Evolutionary conservation across 169 alveolate genomes (phyloP).

Genomic region (Eimeria falciformis): DNA sequence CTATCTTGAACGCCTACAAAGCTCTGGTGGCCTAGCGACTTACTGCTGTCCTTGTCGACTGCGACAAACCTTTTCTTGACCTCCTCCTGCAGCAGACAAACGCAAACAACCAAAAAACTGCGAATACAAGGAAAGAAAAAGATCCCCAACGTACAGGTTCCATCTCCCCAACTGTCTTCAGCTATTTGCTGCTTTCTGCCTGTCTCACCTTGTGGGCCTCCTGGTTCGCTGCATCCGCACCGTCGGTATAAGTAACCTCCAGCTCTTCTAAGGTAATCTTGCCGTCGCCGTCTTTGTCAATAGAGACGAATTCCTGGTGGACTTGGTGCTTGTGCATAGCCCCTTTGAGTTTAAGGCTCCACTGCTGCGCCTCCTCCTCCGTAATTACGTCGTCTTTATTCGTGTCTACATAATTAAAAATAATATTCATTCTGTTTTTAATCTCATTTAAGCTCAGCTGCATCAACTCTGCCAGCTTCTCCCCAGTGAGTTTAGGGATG

Average conservation of each 20-base stretch:
- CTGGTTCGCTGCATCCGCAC: conserved; percentile 55
- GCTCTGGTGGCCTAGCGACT: background rate
- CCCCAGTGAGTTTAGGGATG: conserved; percentile 50
- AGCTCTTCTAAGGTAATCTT: conserved; percentile 50
- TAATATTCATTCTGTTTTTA: conserved; percentile 28
- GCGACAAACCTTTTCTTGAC: conserved; percentile 52
- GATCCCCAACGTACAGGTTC: too few species aligned
- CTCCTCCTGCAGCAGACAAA: conserved; percentile 55
- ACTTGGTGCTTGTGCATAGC: conserved; percentile 75
- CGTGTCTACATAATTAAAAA: conserved; percentile 45
- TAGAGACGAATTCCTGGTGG: conserved; percentile 53
- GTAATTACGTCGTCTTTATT: conserved; percentile 38
- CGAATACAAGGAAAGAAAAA: background rate
- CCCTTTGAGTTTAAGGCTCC: conserved; percentile 61
- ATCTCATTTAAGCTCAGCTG: conserved; percentile 47
- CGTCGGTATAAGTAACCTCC: conserved; percentile 62
- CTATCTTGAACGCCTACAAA: background rate
- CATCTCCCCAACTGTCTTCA: too few species aligned
- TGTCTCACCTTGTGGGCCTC: conserved; percentile 75
- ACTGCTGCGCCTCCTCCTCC: conserved; percentile 55
- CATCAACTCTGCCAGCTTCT: conserved; percentile 63
- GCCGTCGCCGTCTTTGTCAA: conserved; percentile 65
- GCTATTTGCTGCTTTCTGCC: background rate
- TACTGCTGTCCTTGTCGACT: conserved; percentile 60
- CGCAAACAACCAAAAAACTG: background rate